These are phyloP conservation scores for Stropharia rugosoannulata DNA, from an alignment of 768 basidiomycete species.

Conservation along the genomic window DNA sequence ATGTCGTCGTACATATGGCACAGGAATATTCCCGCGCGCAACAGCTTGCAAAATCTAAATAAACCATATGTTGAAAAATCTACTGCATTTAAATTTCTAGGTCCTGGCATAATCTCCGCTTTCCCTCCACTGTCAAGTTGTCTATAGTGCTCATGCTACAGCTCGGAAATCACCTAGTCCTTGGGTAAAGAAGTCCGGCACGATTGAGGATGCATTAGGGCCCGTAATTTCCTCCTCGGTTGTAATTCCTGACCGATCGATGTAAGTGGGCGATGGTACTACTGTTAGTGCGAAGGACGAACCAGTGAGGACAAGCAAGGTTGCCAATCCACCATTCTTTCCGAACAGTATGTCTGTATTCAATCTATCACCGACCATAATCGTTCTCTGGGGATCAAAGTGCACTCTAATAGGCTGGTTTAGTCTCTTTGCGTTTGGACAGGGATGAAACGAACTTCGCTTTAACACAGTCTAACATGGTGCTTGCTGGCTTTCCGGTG, in stretches of 20 bases:
- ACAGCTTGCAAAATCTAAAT: constrained; percentile 12
- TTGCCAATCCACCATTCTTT: constrained; percentile 78
- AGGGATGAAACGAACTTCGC: constrained; percentile 41
- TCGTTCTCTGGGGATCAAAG: constrained; percentile 81
- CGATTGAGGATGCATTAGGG: constrained; percentile 62
- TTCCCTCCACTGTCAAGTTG: neutral
- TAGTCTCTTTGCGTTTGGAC: constrained; percentile 12
- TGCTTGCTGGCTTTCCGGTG: constrained; percentile 88
- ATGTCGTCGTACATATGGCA: constrained; percentile 34
- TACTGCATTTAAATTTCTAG: constrained; percentile 8
- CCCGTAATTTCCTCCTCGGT: constrained; percentile 71
- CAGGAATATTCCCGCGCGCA: constrained; percentile 30
- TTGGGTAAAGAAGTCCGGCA: constrained; percentile 79
- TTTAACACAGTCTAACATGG: constrained; percentile 93
- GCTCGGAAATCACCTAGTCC: constrained; percentile 80
- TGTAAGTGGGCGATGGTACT: constrained; percentile 1
- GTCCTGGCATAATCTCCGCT: constrained; percentile 2
- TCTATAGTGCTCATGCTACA: constrained; percentile 23
- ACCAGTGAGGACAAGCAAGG: constrained; percentile 94
- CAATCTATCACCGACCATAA: constrained; percentile 96
- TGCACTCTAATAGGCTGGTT: constrained; percentile 54
- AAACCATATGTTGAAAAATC: constrained; percentile 9
- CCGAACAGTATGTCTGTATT: constrained; percentile 97
- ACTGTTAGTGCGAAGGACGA: constrained; percentile 9
- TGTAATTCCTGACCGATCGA: constrained; percentile 62